Conservation (phyloP, 768 basidiomycete genomes). For the Termitomyces sp. region DNA sequence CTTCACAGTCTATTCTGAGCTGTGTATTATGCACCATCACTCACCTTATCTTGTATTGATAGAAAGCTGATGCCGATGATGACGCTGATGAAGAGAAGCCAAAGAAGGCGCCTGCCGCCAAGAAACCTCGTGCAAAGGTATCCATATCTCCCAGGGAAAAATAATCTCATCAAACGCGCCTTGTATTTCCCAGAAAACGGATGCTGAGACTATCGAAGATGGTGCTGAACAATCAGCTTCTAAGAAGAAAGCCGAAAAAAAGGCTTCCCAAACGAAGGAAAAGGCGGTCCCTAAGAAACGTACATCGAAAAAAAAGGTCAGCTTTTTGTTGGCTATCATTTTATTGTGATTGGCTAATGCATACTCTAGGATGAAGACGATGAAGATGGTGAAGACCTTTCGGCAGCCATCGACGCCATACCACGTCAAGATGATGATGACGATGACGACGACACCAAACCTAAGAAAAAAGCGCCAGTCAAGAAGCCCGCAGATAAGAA, state of each 20-base stretch:
- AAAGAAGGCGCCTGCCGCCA: constrained; percentile 41
- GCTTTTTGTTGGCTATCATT: constrained; percentile 7
- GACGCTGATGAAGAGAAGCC: constrained; percentile 47
- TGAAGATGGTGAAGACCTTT: constrained; percentile 44
- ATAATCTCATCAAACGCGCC: background rate
- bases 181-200: constrained; percentile 20
- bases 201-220: constrained; percentile 29
- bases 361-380: constrained; percentile 27
- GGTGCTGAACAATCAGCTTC: constrained; percentile 45
- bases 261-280: constrained; percentile 29
- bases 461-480: constrained; percentile 40
- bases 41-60: background rate
- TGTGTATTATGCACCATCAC: background rate
- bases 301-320: constrained; percentile 35
- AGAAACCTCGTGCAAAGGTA: constrained; percentile 29
- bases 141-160: background rate
- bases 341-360: background rate
- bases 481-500: constrained; percentile 30
- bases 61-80: constrained; percentile 26
- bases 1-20: background rate
- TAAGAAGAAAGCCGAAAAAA: constrained; percentile 29
- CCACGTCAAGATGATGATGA: constrained; percentile 34
- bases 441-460: constrained; percentile 38
- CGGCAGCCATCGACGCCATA: constrained; percentile 37
- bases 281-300: constrained; percentile 50